Evolutionary conservation across 306 rosid species (phyloP), one percentile per base, ranked within the genome.

Genomic region (Malus orientalis): DNA sequence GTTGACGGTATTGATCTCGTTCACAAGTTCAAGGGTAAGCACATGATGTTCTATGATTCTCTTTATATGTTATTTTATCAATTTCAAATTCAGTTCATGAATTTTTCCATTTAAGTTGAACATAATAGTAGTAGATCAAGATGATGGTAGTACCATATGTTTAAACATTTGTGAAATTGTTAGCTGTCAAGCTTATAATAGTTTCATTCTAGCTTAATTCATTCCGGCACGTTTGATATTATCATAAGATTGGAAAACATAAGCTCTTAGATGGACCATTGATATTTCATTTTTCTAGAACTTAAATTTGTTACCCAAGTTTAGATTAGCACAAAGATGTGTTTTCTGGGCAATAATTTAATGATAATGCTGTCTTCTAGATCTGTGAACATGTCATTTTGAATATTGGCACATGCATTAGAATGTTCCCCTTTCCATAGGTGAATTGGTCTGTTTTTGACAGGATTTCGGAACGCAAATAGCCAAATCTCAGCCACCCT

Each of bases 11-110:
- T 81, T 77, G 98, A 96, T 70, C 87, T 92, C 84, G 91, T 92
- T 76, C 93, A 91, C 77, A 96, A 93, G 87, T 96, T 89, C 84
- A 96, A 96, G 90, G 99, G 99, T 96, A 85, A 77, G 74, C 38
- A 13, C 30, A 57, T 49, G 61, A 75, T 74, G 49, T 32, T 71
- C 40, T 29, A 67, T 80, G 42, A 78, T 78, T 69, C 62, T 20
- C 51, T 64, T 40, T 25, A 59, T 72, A 55, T 68, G 19, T 77
- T 75, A 58, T 71, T 76, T 78, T 72, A 19, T 45, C 60, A 70
- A 71, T 42, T 55, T 32, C 19, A 64, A 82, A 76, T 22, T 70
- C 66, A 42, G 8, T 77, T 30, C 18, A 1, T 53, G 10, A 40
- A 8, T 23, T 4, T 9, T 59, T 27, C 4, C 42, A 53, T 32